These are phyloP conservation scores for Exidia glandulosa DNA, from an alignment of 768 basidiomycete genomes.

Conservation along the genomic window DNA sequence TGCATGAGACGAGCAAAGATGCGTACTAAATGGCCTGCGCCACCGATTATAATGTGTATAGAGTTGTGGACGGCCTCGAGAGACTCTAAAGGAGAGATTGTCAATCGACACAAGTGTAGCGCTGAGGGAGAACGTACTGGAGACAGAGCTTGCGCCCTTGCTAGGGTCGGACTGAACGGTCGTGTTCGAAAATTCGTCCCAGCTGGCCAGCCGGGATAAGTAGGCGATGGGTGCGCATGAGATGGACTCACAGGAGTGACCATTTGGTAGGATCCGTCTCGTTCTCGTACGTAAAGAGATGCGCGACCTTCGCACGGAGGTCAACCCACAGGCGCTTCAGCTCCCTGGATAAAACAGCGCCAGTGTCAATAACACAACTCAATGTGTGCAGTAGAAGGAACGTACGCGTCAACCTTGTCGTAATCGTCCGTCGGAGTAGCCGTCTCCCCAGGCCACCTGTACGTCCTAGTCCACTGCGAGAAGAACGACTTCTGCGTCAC, in stretches of 20 bases:
- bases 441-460: slow-evolving; percentile 17
- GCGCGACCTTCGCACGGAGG: slow-evolving; percentile 18
- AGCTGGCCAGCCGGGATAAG: slow-evolving; percentile 10
- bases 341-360: background rate
- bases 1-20: background rate
- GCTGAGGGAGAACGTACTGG: background rate
- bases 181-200: slow-evolving; percentile 20
- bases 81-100: background rate
- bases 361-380: too few species aligned
- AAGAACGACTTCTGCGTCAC: background rate
- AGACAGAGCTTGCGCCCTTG: slow-evolving; percentile 6
- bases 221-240: slow-evolving; percentile 12
- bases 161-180: slow-evolving; percentile 11
- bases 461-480: slow-evolving; percentile 9
- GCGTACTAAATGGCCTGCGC: slow-evolving; percentile 9
- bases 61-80: slow-evolving; percentile 1
- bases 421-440: slow-evolving; percentile 15
- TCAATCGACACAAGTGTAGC: background rate
- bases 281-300: background rate
- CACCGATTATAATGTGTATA: slow-evolving; percentile 9
- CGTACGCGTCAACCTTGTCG: slow-evolving; percentile 14
- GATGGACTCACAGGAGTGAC: slow-evolving; percentile 20
- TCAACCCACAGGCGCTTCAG: slow-evolving; percentile 3
- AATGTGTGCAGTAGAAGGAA: slow-evolving; percentile 8
- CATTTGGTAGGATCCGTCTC: slow-evolving; percentile 6